Conservation (phyloP, 1,284 basidiomycete species). For the Boletus semigastroideus region DNA sequence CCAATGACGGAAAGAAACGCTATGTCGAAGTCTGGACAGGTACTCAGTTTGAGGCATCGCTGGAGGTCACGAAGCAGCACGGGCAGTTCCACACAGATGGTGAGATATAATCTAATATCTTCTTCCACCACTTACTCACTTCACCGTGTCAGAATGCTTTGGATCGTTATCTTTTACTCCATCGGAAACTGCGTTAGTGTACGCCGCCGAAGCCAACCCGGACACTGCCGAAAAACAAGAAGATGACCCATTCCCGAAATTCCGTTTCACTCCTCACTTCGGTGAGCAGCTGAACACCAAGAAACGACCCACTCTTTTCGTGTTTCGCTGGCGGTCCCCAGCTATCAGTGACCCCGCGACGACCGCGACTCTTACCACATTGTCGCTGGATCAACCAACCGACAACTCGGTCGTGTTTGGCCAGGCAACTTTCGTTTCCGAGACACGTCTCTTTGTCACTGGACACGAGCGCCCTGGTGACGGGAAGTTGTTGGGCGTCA, state of each 20-base stretch:
- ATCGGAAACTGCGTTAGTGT: conserved; percentile 51
- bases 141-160: conserved; percentile 41
- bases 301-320: conserved; percentile 49
- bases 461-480: conserved; percentile 61
- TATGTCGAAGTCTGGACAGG: conserved; percentile 63
- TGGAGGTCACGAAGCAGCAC: conserved; percentile 60
- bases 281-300: conserved; percentile 55
- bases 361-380: conserved; percentile 6
- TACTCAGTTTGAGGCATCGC: conserved; percentile 39
- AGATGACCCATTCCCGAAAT: conserved; percentile 46
- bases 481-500: conserved; percentile 58
- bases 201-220: conserved; percentile 54
- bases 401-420: conserved; percentile 42
- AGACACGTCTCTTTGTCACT: conserved; percentile 51
- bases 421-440: conserved; percentile 52
- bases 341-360: not conserved
- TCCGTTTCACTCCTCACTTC: conserved; percentile 51
- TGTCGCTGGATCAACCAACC: conserved; percentile 18
- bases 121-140: not conserved
- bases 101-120: conserved; percentile 21
- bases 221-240: conserved; percentile 27
- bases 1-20: conserved; percentile 41
- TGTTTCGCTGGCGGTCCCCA: conserved; percentile 43
- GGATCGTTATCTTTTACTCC: conserved; percentile 51
- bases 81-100: conserved; percentile 64